Evolutionary conservation across 352 stramenopile genomes (phyloP).

Genomic region (Phytophthora macrochlamydospora): DNA sequence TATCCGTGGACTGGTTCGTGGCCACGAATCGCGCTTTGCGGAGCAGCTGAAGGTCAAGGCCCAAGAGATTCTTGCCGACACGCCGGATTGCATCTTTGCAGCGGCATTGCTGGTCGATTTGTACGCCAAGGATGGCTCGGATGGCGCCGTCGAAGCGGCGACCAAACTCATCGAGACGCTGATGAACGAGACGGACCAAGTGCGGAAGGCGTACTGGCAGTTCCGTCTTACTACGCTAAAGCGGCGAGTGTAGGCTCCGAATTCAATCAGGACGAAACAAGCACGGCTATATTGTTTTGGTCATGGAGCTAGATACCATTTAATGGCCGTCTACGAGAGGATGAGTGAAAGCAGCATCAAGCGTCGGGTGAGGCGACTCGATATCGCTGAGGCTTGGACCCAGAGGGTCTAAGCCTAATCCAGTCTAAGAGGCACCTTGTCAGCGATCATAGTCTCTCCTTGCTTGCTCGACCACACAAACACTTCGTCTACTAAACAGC

Average conservation of each 20-base stretch:
- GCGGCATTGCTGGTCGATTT: conserved; percentile 78
- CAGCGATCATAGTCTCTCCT: neutral
- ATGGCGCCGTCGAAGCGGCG: conserved; percentile 43
- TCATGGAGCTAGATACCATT: conserved; percentile 15
- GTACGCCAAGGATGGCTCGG: conserved; percentile 54
- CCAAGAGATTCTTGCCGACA: conserved; percentile 37
- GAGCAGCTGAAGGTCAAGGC: conserved; percentile 48
- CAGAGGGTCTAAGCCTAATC: conserved; percentile 1
- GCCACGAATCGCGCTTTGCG: conserved; percentile 53
- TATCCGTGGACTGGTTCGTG: conserved; percentile 69
- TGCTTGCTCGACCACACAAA: neutral
- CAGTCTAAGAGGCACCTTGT: conserved; percentile 3
- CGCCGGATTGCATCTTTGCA: conserved; percentile 73
- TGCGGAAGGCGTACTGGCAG: conserved; percentile 77
- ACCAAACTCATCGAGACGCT: conserved; percentile 67
- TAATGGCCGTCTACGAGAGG: neutral
- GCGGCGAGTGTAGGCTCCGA: conserved; percentile 18
- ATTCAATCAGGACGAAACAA: conserved; percentile 32
- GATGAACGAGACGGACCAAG: conserved; percentile 74
- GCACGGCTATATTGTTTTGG: conserved; percentile 37
- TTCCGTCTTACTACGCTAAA: conserved; percentile 64
- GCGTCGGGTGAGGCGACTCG: conserved; percentile 2
- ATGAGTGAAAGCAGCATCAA: conserved; percentile 9
- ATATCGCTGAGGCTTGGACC: neutral
- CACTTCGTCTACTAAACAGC: neutral